Evolutionary conservation across 2,329 filamentous ascomycete species (phyloP).

Genomic region (Pochonia chlamydosporia): DNA sequence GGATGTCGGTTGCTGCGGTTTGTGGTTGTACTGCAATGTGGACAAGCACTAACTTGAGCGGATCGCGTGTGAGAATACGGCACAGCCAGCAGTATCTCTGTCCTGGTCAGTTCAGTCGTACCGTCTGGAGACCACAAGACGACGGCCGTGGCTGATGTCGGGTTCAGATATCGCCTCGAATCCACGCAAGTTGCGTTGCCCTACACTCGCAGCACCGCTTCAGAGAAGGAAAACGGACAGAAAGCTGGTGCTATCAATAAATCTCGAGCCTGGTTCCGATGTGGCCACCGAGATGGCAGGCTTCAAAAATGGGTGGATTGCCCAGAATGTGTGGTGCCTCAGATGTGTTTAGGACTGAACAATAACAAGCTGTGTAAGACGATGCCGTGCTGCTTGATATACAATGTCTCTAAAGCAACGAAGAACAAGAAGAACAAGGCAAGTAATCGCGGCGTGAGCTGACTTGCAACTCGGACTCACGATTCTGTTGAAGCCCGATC

Average conservation of each 20-base stretch:
- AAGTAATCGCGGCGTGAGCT: constrained; percentile 1
- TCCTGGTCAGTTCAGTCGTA: no score
- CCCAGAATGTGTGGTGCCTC: not conserved
- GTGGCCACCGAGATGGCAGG: not conserved
- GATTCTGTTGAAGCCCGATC: not conserved
- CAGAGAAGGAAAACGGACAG: no score
- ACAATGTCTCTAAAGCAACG: not conserved
- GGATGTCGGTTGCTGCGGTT: not conserved
- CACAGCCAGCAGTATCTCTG: not conserved
- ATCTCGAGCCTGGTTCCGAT: no score
- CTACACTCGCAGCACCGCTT: no score
- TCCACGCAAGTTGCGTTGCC: no score
- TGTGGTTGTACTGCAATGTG: constrained; percentile 6
- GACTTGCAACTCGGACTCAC: constrained; percentile 1
- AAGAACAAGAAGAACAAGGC: not conserved
- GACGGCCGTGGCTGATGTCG: no score
- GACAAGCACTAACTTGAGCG: not conserved
- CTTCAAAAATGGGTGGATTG: not conserved
- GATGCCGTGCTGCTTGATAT: not conserved
- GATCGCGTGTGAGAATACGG: not conserved
- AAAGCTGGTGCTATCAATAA: no score
- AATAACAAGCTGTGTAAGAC: not conserved
- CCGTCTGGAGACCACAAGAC: no score
- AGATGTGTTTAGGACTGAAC: not conserved
- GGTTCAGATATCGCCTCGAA: no score